Conservation (phyloP, 257 asterid species). For the Ligustrum vulgare region DNA sequence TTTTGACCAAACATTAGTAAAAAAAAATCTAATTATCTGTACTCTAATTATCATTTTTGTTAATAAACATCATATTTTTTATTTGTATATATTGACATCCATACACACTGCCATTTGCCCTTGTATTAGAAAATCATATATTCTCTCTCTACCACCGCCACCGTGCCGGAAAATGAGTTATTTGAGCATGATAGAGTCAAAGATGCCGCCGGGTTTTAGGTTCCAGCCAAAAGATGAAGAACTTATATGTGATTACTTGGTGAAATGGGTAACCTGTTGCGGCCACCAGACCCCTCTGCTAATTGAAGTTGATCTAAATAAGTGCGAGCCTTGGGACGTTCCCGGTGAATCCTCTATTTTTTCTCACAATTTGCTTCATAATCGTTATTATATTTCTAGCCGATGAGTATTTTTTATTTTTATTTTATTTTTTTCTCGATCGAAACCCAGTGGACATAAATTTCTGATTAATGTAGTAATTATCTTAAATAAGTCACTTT, state of each 20-base stretch:
- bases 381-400: too few species aligned
- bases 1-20: constrained; percentile 36
- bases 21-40: background rate
- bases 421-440: too few species aligned
- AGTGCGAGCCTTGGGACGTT: constrained; percentile 94
- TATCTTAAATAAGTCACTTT: too few species aligned
- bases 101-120: constrained; percentile 19
- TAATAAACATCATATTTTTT: background rate
- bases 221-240: constrained; percentile 90
- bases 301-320: constrained; percentile 82
- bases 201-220: constrained; percentile 86
- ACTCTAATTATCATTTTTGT: too few species aligned
- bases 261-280: constrained; percentile 50
- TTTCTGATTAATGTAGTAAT: too few species aligned
- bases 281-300: constrained; percentile 47
- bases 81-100: constrained; percentile 14
- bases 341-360: constrained; percentile 46
- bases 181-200: constrained; percentile 74
- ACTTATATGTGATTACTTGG: constrained; percentile 73
- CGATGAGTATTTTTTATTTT: too few species aligned
- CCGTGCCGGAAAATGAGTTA: constrained; percentile 47
- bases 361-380: background rate
- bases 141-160: constrained; percentile 1
- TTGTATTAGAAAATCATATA: background rate
- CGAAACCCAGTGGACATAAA: too few species aligned